Conservation (phyloP, 208 protist species). For the Novymonas esmeraldas region DNA sequence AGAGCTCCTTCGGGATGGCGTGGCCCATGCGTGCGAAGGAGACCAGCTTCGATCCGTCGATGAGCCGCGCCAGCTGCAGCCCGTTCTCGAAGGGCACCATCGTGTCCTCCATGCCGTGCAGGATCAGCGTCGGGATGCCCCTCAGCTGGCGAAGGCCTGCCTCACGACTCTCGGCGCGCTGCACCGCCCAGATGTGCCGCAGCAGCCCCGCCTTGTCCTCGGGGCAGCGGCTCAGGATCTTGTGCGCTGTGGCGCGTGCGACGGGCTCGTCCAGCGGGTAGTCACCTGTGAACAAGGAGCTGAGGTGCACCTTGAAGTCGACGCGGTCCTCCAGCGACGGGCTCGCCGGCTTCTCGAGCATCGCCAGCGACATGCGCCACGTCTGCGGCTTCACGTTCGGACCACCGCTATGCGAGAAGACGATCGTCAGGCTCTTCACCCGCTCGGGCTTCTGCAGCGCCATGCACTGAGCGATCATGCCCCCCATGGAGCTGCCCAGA, state of each 20-base stretch:
- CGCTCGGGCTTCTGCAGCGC: slow-evolving; percentile 48
- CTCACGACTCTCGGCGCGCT: slow-evolving; percentile 48
- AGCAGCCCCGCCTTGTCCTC: slow-evolving; percentile 39
- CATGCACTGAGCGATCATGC: slow-evolving; percentile 83
- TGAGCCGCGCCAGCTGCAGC: slow-evolving; percentile 40
- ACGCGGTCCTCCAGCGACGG: slow-evolving; percentile 31
- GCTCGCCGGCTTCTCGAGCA: slow-evolving; percentile 52
- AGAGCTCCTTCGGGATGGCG: slow-evolving; percentile 39
- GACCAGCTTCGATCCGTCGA: slow-evolving; percentile 46
- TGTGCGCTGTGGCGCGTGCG: slow-evolving; percentile 4
- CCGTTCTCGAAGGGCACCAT: slow-evolving; percentile 68
- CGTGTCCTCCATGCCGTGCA: slow-evolving; percentile 64
- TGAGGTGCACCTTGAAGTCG: slow-evolving; percentile 44
- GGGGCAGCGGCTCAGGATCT: slow-evolving; percentile 29
- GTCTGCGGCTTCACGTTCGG: slow-evolving; percentile 42
- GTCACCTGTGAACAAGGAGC: slow-evolving; percentile 27
- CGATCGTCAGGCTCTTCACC: slow-evolving; percentile 50
- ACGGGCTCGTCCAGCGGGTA: slow-evolving; percentile 43
- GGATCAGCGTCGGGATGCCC: slow-evolving; percentile 27
- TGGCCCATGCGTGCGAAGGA: slow-evolving; percentile 61
- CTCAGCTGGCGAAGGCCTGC: slow-evolving; percentile 35
- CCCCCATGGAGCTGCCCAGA: slow-evolving; percentile 70
- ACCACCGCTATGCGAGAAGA: slow-evolving; percentile 59
- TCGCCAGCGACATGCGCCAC: slow-evolving; percentile 28
- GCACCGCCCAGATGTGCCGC: slow-evolving; percentile 67